These are phyloP conservation scores for Venturia nashicola DNA, from an alignment of 2,329 filamentous ascomycete genomes.

Conservation along the genomic window DNA sequence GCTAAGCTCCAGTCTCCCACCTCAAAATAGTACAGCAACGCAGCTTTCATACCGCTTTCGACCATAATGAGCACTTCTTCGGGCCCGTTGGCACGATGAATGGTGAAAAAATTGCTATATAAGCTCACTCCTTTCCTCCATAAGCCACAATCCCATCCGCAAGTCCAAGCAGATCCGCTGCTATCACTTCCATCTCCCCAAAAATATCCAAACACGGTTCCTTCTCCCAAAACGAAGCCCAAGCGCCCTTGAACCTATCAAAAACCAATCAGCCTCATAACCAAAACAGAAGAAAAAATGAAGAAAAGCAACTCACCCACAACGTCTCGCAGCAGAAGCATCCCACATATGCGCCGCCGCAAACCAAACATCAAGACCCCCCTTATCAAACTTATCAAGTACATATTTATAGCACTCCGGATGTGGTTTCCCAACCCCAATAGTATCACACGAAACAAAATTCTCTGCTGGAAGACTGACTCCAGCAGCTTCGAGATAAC, in stretches of 20 bases:
- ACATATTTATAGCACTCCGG: slow-evolving; percentile 34
- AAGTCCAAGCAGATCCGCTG: slow-evolving; percentile 35
- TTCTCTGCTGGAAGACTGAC: slow-evolving; percentile 39
- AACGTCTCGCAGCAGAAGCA: slow-evolving; percentile 34
- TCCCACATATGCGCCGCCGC: slow-evolving; percentile 51
- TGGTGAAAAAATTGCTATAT: too few relatives aligned
- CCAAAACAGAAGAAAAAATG: neutral
- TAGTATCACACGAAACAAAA: slow-evolving; percentile 38
- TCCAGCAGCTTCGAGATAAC: slow-evolving; percentile 38
- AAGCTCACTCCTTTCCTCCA: neutral
- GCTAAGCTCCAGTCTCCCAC: neutral
- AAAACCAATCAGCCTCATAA: neutral
- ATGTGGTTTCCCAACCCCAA: slow-evolving; percentile 38
- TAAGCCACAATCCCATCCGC: slow-evolving; percentile 25
- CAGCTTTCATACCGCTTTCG: neutral
- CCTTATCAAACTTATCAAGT: slow-evolving; percentile 27
- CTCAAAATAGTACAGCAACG: neutral
- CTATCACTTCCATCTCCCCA: slow-evolving; percentile 40
- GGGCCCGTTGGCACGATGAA: too few relatives aligned
- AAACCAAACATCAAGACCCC: slow-evolving; percentile 37
- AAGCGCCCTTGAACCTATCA: slow-evolving; percentile 37
- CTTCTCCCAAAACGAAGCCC: slow-evolving; percentile 40
- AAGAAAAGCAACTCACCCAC: neutral
- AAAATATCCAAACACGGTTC: slow-evolving; percentile 40
- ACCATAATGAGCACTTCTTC: neutral